A percentile compares a stretch with the other conserved stretches of the same genome.
phyloP scores from a whole-genome alignment of 805 yeast species.

The Saturnispora mendoncae region DNA sequence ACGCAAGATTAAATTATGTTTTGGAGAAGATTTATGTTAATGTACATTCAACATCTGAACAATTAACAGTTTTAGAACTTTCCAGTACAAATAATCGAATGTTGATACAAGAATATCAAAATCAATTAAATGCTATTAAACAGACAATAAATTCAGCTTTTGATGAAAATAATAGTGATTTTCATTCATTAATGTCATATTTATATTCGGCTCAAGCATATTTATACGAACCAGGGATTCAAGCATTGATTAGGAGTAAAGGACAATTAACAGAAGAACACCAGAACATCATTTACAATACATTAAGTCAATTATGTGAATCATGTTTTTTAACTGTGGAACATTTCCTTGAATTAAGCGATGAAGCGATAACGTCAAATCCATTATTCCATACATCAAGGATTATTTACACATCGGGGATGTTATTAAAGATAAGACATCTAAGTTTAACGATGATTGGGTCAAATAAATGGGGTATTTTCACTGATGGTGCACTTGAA shows the following conservation, averaged over 20 bases:
- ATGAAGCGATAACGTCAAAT: conserved; percentile 41
- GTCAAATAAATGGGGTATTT: conserved; percentile 33
- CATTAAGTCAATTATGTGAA: conserved; percentile 34
- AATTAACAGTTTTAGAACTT: conserved; percentile 24
- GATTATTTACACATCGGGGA: conserved; percentile 56
- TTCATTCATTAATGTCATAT: conserved; percentile 35
- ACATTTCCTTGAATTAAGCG: conserved; percentile 37
- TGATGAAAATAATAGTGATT: conserved; percentile 28
- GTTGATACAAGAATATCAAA: conserved; percentile 42
- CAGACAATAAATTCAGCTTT: conserved; percentile 27
- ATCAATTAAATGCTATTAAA: conserved; percentile 34
- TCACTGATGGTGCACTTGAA: conserved; percentile 37
- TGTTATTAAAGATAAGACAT: conserved; percentile 49
- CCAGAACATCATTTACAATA: conserved; percentile 15
- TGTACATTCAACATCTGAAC: conserved; percentile 35
- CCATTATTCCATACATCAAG: conserved; percentile 53
- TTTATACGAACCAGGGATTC: conserved; percentile 45
- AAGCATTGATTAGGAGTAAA: conserved; percentile 15
- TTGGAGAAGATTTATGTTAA: conserved; percentile 53
- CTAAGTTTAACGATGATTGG: conserved; percentile 46
- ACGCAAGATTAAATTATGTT: conserved; percentile 49
- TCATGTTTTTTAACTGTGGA: conserved; percentile 45
- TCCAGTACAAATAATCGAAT: conserved; percentile 28
- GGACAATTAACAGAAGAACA: conserved; percentile 26
- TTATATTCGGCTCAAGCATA: conserved; percentile 59